Base-by-base conservation (phyloP, 169 alveolate genomes). In the Plasmodium reichenowi region DNA sequence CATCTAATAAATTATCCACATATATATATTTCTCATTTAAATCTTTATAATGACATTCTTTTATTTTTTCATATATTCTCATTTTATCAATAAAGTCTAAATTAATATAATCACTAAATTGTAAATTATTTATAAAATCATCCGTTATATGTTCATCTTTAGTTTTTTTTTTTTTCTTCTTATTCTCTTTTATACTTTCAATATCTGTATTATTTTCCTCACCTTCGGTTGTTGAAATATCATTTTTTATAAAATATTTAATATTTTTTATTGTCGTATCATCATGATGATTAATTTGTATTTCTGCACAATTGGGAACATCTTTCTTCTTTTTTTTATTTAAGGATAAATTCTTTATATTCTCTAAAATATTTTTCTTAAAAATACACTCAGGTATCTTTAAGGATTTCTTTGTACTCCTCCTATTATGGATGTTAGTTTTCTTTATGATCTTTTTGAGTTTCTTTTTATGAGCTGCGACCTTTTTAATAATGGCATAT, bases 351-450 rank as follows among this genome's bases (percentile, higher is more conserved):
- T 6, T 38, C 45, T 80, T 80, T 67, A 80, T 80, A 47, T 80
- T 80, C 32, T 29, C 70, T 68, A 80, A 43, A 47, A 80, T 80
- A 10, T 58, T 64, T 48, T 80, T 62, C 59, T 80, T 80, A 68
- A 80, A 80, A 52, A 80, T 68, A 56, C 90, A 80, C 4, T 80
- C 83, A 50, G 90, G 73, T 2, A 80, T 80, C 59, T 80, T 66
- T 48, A 80, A 58, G 38, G 90, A 67, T 32, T 68, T 80, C 32
- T 80, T 80, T n/a, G 70, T 80, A 15, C 38, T 17, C 24, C 90
- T 80, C 13, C 90, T 52, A 38, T 80, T 68, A 68, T 80, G 90
- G 10, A 80, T 80, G 17, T 80, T 80, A 9, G 90, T 80, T 48
- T 80, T 80, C 24, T 80, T 80, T 38, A 80, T 70, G 1, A 80